These are phyloP conservation scores for Cryphonectria naterciae DNA, from an alignment of 2,329 filamentous ascomycete species.

Conservation along the genomic window DNA sequence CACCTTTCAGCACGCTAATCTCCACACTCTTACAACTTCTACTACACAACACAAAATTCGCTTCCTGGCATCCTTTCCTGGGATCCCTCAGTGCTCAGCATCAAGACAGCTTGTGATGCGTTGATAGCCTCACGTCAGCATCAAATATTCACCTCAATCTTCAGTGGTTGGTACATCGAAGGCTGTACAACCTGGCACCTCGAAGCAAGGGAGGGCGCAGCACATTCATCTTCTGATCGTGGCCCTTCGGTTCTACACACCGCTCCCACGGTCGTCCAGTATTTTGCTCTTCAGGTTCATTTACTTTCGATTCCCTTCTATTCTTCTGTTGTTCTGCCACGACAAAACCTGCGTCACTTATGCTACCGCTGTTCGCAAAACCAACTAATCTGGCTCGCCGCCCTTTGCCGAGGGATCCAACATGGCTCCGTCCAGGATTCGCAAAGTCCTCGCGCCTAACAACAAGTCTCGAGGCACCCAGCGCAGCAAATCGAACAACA, in stretches of 20 bases:
- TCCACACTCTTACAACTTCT: background rate
- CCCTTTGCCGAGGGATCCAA: background rate
- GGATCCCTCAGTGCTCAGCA: no score
- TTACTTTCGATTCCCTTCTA: background rate
- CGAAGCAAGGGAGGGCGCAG: background rate
- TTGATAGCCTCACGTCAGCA: background rate
- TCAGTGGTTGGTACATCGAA: background rate
- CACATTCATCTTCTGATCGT: background rate
- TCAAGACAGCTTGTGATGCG: background rate
- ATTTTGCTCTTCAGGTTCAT: background rate
- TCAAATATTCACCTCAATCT: background rate
- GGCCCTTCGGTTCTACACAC: background rate
- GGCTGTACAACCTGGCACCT: background rate
- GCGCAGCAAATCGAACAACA: background rate
- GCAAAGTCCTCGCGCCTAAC: no score
- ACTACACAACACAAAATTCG: background rate
- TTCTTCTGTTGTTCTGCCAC: background rate
- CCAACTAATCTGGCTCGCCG: background rate
- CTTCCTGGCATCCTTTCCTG: background rate
- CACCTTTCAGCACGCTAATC: background rate
- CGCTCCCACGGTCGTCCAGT: background rate
- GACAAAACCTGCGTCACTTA: background rate
- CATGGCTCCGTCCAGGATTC: conserved; percentile 10
- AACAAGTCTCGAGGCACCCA: background rate
- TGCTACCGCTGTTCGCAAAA: background rate